Evolutionary conservation across 352 stramenopile species (phyloP), one percentile per base, ranked within the genome.

Genomic region (Pilasporangium apinafurcum): DNA sequence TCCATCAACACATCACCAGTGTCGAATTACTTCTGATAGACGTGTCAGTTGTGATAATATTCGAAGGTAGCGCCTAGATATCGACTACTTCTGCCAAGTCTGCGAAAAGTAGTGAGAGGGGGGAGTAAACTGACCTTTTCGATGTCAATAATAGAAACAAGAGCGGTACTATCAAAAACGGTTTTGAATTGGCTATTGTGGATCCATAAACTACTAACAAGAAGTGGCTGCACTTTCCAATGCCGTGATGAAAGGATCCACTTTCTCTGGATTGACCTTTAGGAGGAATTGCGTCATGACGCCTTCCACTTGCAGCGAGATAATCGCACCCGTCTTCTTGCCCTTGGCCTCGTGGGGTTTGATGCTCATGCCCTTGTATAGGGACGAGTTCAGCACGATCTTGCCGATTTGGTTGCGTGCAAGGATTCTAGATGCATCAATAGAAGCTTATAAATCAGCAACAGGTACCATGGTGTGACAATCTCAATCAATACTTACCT

Each of bases 371-470:
- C 79, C 82, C 44, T 88, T 89, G 67, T 91, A 94, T 37, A 94
- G 44, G 20, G 66, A 59, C 24, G 82, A 61, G 53, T 94, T 94
- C 44, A 94, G 39, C 43, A 94, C 79, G 48, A 94, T 78, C 69
- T 92, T 94, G 51, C 82, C 82, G 39, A 92, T 94, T 51, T 84
- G 57, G 34, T 94, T 92, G 32, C 82, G 79, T 30, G 89, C 65
- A 18, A 94, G 50, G 42, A 94, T 84, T 2, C 82, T 86, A 41
- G 5, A 26, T 7, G 38, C 6, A 41, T 5, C 13, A 24, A 28
- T 26, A 27, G 9, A 44, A 16, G n/a, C 47, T 57, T 27, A 43
- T 33, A 42, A 44, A 32, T 25, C 25, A 28, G 13, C 12, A 20
- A 44, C n/a, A 28, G 2, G 33, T 32, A 17, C 9, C 39, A 29